Evolutionary conservation across 2,329 filamentous ascomycete genomes (phyloP).

Genomic region (Diaporthe capsici): DNA sequence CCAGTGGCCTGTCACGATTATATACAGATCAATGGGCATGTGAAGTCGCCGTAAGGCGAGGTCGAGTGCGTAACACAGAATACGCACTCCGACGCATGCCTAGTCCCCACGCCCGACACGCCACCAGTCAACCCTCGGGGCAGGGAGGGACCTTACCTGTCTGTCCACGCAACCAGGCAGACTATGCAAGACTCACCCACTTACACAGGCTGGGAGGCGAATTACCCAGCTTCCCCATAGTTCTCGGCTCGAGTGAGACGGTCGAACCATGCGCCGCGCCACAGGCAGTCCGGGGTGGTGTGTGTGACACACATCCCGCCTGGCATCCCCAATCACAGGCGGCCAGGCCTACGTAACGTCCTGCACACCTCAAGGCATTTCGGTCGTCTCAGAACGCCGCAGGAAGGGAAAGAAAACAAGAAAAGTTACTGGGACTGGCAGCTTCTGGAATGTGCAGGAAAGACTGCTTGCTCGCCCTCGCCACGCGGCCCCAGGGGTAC

Average conservation of each 20-base stretch:
- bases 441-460: not conserved
- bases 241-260: slow-evolving; percentile 1
- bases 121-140: slow-evolving; percentile 13
- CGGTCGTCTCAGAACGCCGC: not conserved
- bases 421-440: not conserved
- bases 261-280: slow-evolving; percentile 31
- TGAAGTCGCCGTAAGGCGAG: slow-evolving; percentile 26
- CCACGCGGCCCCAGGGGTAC: slow-evolving; percentile 21
- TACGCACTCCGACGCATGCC: slow-evolving; percentile 32
- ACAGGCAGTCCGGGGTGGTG: slow-evolving; percentile 13
- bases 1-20: slow-evolving; percentile 13
- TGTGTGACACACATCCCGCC: slow-evolving; percentile 20
- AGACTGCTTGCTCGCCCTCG: not conserved
- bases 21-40: slow-evolving; percentile 28
- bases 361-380: not conserved
- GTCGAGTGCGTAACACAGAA: slow-evolving; percentile 25
- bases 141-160: slow-evolving; percentile 15
- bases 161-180: slow-evolving; percentile 18
- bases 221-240: not conserved
- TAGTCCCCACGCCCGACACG: slow-evolving; percentile 16
- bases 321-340: slow-evolving; percentile 9
- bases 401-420: not conserved
- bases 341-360: slow-evolving; percentile 32
- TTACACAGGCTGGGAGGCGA: slow-evolving; percentile 22
- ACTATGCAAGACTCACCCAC: slow-evolving; percentile 15